These are phyloP conservation scores for Colletotrichum musicola DNA, from an alignment of 2,329 filamentous ascomycete genomes.

Conservation along the genomic window DNA sequence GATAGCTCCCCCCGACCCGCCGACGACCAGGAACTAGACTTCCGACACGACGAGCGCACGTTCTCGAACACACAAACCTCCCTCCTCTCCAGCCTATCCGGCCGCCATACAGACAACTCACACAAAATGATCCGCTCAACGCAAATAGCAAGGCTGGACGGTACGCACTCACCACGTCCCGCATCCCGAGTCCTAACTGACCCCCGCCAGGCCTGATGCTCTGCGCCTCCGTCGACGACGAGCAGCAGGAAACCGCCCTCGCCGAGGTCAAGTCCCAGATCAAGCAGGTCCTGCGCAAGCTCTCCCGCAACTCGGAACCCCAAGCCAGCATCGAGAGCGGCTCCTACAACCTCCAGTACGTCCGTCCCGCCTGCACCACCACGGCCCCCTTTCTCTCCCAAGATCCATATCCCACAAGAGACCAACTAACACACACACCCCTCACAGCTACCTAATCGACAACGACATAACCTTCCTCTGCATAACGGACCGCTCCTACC, in stretches of 20 bases:
- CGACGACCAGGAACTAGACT: slow-evolving; percentile 4
- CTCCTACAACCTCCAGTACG: slow-evolving; percentile 86
- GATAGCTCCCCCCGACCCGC: slow-evolving; percentile 20
- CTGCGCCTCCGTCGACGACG: slow-evolving; percentile 94
- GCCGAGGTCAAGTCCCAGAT: slow-evolving; percentile 90
- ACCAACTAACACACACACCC: slow-evolving; percentile 4
- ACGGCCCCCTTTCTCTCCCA: not conserved
- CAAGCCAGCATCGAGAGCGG: slow-evolving; percentile 94
- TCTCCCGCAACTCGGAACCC: slow-evolving; percentile 89
- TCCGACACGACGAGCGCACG: not conserved
- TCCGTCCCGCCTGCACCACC: slow-evolving; percentile 25
- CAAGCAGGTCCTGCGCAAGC: slow-evolving; percentile 88
- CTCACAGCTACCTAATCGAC: slow-evolving; percentile 82
- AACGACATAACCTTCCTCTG: slow-evolving; percentile 89
- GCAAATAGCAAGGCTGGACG: slow-evolving; percentile 93
- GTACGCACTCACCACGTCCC: slow-evolving; percentile 56
- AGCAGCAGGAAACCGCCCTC: slow-evolving; percentile 82
- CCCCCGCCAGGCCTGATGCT: slow-evolving; percentile 83
- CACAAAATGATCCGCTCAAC: slow-evolving; percentile 86
- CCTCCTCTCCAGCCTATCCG: not conserved
- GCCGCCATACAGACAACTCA: slow-evolving; percentile 10
- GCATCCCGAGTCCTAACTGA: slow-evolving; percentile 38
- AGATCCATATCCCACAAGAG: not conserved
- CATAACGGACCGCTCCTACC: slow-evolving; percentile 94
- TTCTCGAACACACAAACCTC: not conserved